phyloP scores from a whole-genome alignment of 768 basidiomycete species.

The Lactarius deliciosus region DNA sequence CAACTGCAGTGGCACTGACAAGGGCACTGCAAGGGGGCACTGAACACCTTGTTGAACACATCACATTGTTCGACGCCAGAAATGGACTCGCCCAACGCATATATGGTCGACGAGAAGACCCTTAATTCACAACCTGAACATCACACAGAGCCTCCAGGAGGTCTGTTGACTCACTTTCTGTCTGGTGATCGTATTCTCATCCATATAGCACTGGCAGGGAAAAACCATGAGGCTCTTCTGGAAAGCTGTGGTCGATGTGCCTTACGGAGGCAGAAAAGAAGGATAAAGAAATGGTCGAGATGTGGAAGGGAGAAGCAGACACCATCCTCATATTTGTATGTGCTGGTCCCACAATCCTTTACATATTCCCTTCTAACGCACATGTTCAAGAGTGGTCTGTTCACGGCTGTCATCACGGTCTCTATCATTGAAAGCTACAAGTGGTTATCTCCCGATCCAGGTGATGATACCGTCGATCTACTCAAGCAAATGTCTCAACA shows the following conservation, averaged over 20 bases:
- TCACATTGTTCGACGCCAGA: neutral
- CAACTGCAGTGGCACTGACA: no score
- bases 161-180: neutral
- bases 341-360: no score
- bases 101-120: neutral
- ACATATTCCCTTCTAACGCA: neutral
- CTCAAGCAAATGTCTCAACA: neutral
- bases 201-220: neutral
- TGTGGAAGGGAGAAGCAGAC: slow-evolving; percentile 13
- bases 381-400: slow-evolving; percentile 18
- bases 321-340: slow-evolving; percentile 12
- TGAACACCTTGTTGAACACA: no score
- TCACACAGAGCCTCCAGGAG: no score
- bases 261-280: slow-evolving; percentile 8
- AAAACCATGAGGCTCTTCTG: neutral
- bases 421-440: slow-evolving; percentile 22
- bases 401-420: slow-evolving; percentile 16
- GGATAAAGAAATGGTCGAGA: slow-evolving; percentile 2
- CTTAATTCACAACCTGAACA: no score
- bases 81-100: neutral
- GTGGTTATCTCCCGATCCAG: slow-evolving; percentile 7
- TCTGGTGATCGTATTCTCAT: neutral
- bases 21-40: no score
- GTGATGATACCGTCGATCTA: neutral
- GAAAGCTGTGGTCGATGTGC: slow-evolving; percentile 15